Conservation (phyloP, 441 rosid genomes). For the Viola pubescens region DNA sequence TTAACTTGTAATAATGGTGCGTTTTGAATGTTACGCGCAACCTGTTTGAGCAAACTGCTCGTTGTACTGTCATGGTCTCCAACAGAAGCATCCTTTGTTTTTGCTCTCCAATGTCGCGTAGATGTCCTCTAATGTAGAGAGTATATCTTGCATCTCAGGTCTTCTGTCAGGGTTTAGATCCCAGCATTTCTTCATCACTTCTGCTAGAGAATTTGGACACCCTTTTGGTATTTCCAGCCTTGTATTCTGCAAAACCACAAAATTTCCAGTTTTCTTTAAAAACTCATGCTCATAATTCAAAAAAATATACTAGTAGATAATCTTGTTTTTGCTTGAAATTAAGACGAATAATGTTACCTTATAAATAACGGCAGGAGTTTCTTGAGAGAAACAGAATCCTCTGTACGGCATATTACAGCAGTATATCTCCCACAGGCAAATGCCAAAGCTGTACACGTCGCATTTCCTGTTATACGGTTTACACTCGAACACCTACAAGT, state of each 20-base stretch:
- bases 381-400: constrained; percentile 60
- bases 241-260: constrained; percentile 17
- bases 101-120: too few species aligned
- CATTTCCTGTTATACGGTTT: constrained; percentile 76
- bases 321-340: too few species aligned
- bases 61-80: too few species aligned
- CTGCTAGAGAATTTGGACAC: constrained; percentile 26
- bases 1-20: too few species aligned
- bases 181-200: constrained; percentile 34
- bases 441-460: constrained; percentile 84
- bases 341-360: constrained; percentile 37
- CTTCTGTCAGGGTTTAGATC: constrained; percentile 28
- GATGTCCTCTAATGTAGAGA: constrained; percentile 25
- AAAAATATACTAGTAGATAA: too few species aligned
- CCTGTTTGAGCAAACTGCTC: too few species aligned
- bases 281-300: too few species aligned
- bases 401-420: constrained; percentile 86
- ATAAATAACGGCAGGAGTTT: constrained; percentile 64
- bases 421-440: constrained; percentile 83
- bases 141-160: constrained; percentile 35
- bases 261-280: background rate
- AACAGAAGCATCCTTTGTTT: too few species aligned
- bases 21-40: too few species aligned
- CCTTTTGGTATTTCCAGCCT: constrained; percentile 30
- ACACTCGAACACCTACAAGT: constrained; percentile 65